phyloP scores from a whole-genome alignment of 768 basidiomycete species.

The Wakefieldia striispora region DNA sequence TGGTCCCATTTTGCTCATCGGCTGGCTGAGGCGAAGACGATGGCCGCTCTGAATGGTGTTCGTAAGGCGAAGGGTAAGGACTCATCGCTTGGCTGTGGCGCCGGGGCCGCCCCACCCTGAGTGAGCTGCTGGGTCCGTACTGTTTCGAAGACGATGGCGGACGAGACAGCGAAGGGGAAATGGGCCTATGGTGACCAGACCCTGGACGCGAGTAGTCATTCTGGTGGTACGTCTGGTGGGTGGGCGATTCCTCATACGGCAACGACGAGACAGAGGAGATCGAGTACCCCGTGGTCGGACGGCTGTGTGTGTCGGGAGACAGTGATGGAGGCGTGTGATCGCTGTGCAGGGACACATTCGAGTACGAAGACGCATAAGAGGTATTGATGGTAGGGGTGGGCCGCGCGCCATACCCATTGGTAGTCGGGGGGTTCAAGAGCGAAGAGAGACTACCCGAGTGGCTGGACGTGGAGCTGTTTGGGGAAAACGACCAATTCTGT shows the following conservation, averaged over 20 bases:
- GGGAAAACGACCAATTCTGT: constrained; percentile 52
- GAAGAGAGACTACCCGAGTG: constrained; percentile 77
- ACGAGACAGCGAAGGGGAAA: constrained; percentile 64
- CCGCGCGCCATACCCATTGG: constrained; percentile 42
- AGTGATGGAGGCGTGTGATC: constrained; percentile 68
- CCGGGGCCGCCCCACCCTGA: constrained; percentile 70
- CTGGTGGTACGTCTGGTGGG: constrained; percentile 38
- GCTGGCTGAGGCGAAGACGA: constrained; percentile 71
- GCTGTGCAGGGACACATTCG: constrained; percentile 63
- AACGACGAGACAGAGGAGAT: constrained; percentile 79
- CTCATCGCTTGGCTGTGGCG: constrained; percentile 86
- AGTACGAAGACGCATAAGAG: constrained; percentile 65
- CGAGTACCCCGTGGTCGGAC: constrained; percentile 84
- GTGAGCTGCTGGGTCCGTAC: constrained; percentile 46
- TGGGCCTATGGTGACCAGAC: constrained; percentile 65
- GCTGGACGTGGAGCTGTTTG: constrained; percentile 53
- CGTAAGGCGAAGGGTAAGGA: constrained; percentile 84
- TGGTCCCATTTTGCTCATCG: constrained; percentile 43
- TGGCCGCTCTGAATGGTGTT: constrained; percentile 62
- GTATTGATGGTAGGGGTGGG: constrained; percentile 72
- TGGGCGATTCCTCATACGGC: constrained; percentile 60
- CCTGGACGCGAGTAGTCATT: constrained; percentile 68
- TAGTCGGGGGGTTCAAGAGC: constrained; percentile 65
- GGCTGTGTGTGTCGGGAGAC: constrained; percentile 70
- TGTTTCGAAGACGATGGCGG: constrained; percentile 67